Conservation (phyloP, 1,284 basidiomycete species). For the Irpex sp. region DNA sequence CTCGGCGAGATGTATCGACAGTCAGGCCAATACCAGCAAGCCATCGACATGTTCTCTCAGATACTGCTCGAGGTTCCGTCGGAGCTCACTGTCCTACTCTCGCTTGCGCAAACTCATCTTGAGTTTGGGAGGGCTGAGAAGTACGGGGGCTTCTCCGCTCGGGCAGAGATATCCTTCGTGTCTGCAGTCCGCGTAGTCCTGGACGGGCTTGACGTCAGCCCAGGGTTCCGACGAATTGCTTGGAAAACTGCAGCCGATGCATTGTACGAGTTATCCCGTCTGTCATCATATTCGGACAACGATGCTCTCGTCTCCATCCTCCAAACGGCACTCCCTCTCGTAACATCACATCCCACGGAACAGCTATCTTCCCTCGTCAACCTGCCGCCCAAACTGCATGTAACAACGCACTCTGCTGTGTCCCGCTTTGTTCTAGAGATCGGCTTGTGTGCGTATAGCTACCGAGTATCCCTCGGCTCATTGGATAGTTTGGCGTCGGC, state of each 20-base stretch:
- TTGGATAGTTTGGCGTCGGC: conserved; percentile 54
- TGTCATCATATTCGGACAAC: conserved; percentile 41
- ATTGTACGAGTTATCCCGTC: conserved; percentile 59
- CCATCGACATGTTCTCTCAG: conserved; percentile 64
- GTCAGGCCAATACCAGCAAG: conserved; percentile 72
- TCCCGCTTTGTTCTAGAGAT: conserved; percentile 37
- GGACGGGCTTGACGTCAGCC: conserved; percentile 50
- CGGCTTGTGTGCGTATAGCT: conserved; percentile 68
- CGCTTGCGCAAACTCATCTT: conserved; percentile 74
- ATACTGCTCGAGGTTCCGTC: conserved; percentile 57
- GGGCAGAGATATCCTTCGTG: conserved; percentile 75
- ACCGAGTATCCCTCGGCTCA: conserved; percentile 67
- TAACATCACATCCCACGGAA: conserved; percentile 37
- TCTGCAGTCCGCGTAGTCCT: conserved; percentile 54
- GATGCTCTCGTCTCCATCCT: conserved; percentile 35
- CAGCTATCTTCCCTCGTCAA: conserved; percentile 41
- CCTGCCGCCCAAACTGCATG: conserved; percentile 21
- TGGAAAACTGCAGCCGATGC: conserved; percentile 91
- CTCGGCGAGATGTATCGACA: conserved; percentile 86
- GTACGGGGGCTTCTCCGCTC: conserved; percentile 64
- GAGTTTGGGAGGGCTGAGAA: conserved; percentile 69
- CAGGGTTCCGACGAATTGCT: conserved; percentile 65
- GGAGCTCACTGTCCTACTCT: conserved; percentile 71
- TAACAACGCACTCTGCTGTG: conserved; percentile 8
- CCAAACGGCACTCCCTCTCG: conserved; percentile 31